Percentiles rank a stretch among this genome's conserved stretches.
phyloP scores from a whole-genome alignment of 805 yeast genomes.

The Wickerhamomyces sydowiorum region DNA sequence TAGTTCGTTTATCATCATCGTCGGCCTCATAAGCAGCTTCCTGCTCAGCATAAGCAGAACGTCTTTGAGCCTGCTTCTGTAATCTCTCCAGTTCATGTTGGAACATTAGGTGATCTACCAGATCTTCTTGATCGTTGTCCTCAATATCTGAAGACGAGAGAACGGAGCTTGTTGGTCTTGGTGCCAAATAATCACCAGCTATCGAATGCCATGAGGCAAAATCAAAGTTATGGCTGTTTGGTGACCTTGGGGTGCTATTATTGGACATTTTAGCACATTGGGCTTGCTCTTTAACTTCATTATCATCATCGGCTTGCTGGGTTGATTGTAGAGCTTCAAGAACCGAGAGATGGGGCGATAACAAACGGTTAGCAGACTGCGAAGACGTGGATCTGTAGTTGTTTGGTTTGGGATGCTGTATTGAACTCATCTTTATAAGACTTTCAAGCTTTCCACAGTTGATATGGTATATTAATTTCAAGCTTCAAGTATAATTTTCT shows the following conservation, averaged over 20 bases:
- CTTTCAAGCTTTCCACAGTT: no score
- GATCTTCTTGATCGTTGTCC: constrained; percentile 14
- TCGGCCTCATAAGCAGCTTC: background rate
- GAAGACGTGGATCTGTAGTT: background rate
- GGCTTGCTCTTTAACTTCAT: background rate
- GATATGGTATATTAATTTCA: background rate
- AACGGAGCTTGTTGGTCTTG: constrained; percentile 24
- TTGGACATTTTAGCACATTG: background rate
- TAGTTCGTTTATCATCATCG: constrained; percentile 19
- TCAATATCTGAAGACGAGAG: constrained; percentile 22
- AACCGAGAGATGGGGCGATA: constrained; percentile 21
- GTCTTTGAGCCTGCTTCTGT: no score
- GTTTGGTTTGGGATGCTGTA: background rate
- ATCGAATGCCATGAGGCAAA: constrained; percentile 24
- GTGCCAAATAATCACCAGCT: constrained; percentile 6
- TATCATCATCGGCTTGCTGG: background rate
- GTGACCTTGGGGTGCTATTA: background rate
- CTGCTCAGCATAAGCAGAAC: no score
- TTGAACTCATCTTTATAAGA: background rate
- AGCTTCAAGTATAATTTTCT: background rate
- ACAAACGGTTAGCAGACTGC: background rate
- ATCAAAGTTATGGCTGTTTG: constrained; percentile 3
- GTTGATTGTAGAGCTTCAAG: constrained; percentile 14
- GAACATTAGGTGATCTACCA: no score
- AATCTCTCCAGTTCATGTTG: no score